phyloP scores from a whole-genome alignment of 176 grass and related monocot genomes.

The Miscanthus lutarioriparius region DNA sequence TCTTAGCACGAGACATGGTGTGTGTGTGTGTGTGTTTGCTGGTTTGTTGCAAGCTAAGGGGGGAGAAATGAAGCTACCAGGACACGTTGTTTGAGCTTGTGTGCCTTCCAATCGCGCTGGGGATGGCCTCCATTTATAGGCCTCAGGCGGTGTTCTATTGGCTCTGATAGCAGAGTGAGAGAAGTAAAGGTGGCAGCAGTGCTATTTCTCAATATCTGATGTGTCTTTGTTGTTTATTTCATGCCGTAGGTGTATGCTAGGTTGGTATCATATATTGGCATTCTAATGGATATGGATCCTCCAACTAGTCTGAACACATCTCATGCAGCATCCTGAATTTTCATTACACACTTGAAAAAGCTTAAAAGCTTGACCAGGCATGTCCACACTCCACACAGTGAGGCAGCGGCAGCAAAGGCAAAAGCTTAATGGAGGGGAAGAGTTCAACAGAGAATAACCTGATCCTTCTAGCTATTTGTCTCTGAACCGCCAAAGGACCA shows the following conservation, averaged over 20 bases:
- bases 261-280: not conserved
- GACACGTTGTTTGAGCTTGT: not conserved
- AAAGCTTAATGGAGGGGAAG: not conserved
- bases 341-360: not conserved
- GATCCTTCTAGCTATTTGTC: not conserved
- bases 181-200: not conserved
- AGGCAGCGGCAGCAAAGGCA: not conserved
- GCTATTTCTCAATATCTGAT: not conserved
- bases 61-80: not conserved
- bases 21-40: not conserved
- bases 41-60: not conserved
- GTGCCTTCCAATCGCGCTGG: not conserved
- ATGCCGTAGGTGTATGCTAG: not conserved
- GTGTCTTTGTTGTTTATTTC: not conserved
- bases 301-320: not conserved
- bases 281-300: not conserved
- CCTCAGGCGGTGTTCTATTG: not conserved
- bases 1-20: constrained; percentile 26
- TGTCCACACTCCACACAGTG: not conserved
- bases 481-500: not conserved
- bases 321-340: not conserved
- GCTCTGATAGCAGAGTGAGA: not conserved
- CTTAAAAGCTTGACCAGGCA: not conserved
- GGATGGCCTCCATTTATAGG: constrained; percentile 43
- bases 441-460: not conserved